Evolutionary conservation across 495 filamentous ascomycete genomes (phyloP), one percentile per base, ranked within the genome.

Genomic region (Hyaloscypha finlandica): DNA sequence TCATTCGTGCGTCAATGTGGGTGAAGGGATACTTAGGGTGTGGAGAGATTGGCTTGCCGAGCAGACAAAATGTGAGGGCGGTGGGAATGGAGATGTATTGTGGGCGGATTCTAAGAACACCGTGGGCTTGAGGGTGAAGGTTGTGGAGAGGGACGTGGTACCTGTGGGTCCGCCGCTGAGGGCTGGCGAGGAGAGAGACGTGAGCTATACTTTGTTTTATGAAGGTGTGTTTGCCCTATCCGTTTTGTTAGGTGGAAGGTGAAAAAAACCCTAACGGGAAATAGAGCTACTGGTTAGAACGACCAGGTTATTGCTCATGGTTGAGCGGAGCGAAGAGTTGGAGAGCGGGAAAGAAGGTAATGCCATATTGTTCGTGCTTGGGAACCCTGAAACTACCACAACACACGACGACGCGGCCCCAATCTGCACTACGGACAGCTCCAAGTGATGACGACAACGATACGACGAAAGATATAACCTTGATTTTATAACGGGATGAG

Each of bases 1-100:
- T 68, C 73, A 84, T 52, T 86, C 84, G 70, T 84, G 86, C 58
- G 81, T 87, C 59, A 87, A 84, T 53, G 74, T 93, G 20, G 80
- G 83, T 59, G 88, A 93, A 61, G 86, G 85, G 11, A 77, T 90
- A 22, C 76, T 89, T 42, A 82, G 91, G 11, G 77, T 93, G 45
- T 92, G 84, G 79, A 81, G 89, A 37, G 78, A 85, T 42, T 94
- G 91, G 91, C 76, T 94, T 58, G 78, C 81, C n/a, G 78, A 78
- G 61, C 78, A 73, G 63, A 64, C 68, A 60, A 68, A 54, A 16
- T 22, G 31, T 1, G 66, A 68, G 68, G 32, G 69, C 51, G 63
- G 64, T 62, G 59, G n/a, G 1, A 55, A 56, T 42, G 37, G 42
- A 35, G 55, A 57, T 11, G 79, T 89, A 39, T 60, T 90, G 1